A percentile compares a stretch with the other conserved stretches of the same genome.
phyloP scores from a whole-genome alignment of 768 basidiomycete genomes.

The Mycena capillaripes region DNA sequence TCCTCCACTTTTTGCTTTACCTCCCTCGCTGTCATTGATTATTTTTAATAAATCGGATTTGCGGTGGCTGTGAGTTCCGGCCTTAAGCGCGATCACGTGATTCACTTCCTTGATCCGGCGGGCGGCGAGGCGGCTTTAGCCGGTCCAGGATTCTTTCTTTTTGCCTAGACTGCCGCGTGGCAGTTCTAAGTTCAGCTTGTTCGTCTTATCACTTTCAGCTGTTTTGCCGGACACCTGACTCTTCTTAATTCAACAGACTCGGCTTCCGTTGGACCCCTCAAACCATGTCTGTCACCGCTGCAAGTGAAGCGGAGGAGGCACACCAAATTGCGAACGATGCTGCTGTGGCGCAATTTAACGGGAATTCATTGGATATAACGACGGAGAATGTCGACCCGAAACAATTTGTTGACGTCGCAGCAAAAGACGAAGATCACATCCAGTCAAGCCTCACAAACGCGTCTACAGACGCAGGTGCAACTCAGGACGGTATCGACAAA shows the following conservation, averaged over 20 bases:
- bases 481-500: background rate
- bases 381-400: background rate
- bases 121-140: too few species aligned
- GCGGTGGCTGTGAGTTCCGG: background rate
- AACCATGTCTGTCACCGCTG: conserved; percentile 17
- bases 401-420: background rate
- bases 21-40: background rate
- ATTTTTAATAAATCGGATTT: background rate
- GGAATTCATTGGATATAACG: conserved; percentile 12
- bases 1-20: too few species aligned
- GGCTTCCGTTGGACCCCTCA: background rate
- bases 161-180: conserved; percentile 3
- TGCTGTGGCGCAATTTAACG: conserved; percentile 10
- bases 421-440: background rate
- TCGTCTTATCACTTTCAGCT: conserved; percentile 11
- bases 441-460: conserved; percentile 4
- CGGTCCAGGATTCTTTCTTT: background rate
- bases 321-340: background rate
- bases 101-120: background rate
- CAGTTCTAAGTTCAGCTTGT: background rate
- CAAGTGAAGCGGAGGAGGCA: conserved; percentile 11
- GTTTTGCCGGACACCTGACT: conserved; percentile 29
- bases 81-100: background rate
- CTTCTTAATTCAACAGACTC: conserved; percentile 9
- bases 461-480: conserved; percentile 14